Base-by-base conservation (phyloP, 1,284 basidiomycete genomes). In the Apiotrichum akiyoshidainum region DNA sequence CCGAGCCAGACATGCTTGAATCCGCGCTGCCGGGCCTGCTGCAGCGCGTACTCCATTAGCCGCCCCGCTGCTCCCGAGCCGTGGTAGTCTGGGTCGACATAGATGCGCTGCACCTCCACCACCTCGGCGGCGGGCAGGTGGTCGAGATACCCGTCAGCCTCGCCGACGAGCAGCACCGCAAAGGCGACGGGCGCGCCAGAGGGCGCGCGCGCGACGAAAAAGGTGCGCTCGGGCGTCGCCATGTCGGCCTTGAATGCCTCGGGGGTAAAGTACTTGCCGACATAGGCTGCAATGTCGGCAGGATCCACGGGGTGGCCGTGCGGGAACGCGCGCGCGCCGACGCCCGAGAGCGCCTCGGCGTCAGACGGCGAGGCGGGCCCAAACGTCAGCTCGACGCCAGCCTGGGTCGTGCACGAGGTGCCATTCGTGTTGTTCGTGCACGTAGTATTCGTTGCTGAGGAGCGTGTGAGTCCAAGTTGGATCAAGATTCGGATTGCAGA, bases 321-420 rank as follows among this genome's bases (percentile, higher is more conserved):
- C 33, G 33, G 21, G 33, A 61, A 61, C 11, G 52, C 54, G 17
- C 46, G 45, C 21, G 44, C 34, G 2, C 54, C 57, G 21, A 61
- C 46, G 11, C 11, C 35, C 5, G 57, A 44, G 5, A 61, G 55
- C 9, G 26, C 37, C 3, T 3, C 41, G 0, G 60, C 60, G 46
- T 61, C 60, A 35, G 22, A 21, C 7, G 13, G 19, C 7, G 17
- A 12, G 11, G 54, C 60, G 1, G n/a, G 22, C 2, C 89, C 22
- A 42, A 56, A 46, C 2, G 46, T 46, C n/a, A 46, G 21, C 21
- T 33, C 16, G 2, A n/a, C 14, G 14, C 40, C n/a, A 5, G 8
- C 5, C 17, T 41, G 16, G 40, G 16, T 41, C n/a, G 12, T 17
- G 40, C 40, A 17, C 12, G 40, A n/a, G n/a, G 26, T 31, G 26